These are phyloP conservation scores for Gyromitra esculenta DNA, from an alignment of 2,329 filamentous ascomycete species.

Conservation along the genomic window DNA sequence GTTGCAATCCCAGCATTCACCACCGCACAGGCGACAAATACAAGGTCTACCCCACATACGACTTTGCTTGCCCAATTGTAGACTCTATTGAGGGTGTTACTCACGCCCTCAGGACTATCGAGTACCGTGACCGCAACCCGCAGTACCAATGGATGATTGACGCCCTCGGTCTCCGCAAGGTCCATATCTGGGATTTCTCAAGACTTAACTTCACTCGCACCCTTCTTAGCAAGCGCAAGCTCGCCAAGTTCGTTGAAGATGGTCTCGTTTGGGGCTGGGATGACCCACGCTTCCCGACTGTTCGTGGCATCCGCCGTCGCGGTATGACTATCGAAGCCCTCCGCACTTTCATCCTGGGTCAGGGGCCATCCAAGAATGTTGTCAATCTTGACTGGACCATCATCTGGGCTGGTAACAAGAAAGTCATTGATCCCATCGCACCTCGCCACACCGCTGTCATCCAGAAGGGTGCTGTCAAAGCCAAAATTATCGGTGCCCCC, in stretches of 20 bases:
- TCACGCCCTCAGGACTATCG: constrained; percentile 82
- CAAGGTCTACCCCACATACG: constrained; percentile 90
- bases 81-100: constrained; percentile 84
- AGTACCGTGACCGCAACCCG: constrained; percentile 86
- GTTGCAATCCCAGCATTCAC: constrained; percentile 78
- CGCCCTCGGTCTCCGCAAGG: constrained; percentile 75
- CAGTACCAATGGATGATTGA: constrained; percentile 89
- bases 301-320: constrained; percentile 79
- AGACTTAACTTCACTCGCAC: constrained; percentile 86
- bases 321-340: constrained; percentile 82
- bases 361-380: constrained; percentile 84
- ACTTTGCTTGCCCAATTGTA: constrained; percentile 84
- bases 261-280: constrained; percentile 85
- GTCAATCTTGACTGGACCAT: constrained; percentile 84
- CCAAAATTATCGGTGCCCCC: constrained; percentile 73
- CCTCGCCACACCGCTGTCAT: constrained; percentile 78
- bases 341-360: constrained; percentile 83
- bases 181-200: constrained; percentile 86
- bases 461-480: constrained; percentile 74
- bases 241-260: constrained; percentile 81
- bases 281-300: constrained; percentile 85
- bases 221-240: constrained; percentile 85
- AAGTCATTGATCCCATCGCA: constrained; percentile 80
- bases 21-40: constrained; percentile 81
- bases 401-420: constrained; percentile 79